Percentiles rank a stretch among this genome's conserved stretches.
Evolutionary conservation across 148 eudicot genomes (phyloP).

Genomic region (Amaranthus cruentus): DNA sequence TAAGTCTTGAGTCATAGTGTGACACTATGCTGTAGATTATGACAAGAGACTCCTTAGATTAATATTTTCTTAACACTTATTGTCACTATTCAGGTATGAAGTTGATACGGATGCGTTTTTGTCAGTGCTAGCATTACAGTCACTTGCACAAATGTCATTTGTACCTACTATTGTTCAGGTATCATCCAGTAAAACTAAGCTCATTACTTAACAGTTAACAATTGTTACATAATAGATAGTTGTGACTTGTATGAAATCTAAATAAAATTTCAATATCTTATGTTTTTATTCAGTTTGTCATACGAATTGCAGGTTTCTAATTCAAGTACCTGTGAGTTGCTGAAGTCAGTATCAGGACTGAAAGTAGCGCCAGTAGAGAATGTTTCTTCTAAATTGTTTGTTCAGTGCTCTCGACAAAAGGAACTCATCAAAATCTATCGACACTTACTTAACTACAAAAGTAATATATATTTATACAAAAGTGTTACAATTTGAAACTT

Average conservation of each 20-base stretch:
- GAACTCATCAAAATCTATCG: slow-evolving; percentile 88
- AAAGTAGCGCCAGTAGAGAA: slow-evolving; percentile 91
- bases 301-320: slow-evolving; percentile 65
- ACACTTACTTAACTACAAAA: slow-evolving; percentile 86
- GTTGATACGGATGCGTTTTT: slow-evolving; percentile 95
- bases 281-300: slow-evolving; percentile 4
- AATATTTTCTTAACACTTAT: slow-evolving; percentile 12
- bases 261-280: neutral
- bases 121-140: slow-evolving; percentile 89
- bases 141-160: slow-evolving; percentile 52
- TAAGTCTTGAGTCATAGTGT: too few relatives aligned
- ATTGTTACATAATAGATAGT: neutral
- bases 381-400: slow-evolving; percentile 93
- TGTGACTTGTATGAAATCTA: neutral
- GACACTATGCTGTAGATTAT: neutral
- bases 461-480: slow-evolving; percentile 31
- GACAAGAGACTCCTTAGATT: neutral
- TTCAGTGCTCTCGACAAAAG: slow-evolving; percentile 94
- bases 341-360: slow-evolving; percentile 82
- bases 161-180: slow-evolving; percentile 97
- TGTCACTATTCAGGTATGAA: slow-evolving; percentile 59
- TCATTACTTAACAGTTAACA: neutral
- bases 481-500: neutral
- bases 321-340: slow-evolving; percentile 80
- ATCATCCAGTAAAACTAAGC: slow-evolving; percentile 15